phyloP scores from a whole-genome alignment of 176 grass and related monocot species.

The Triticum timopheevii region DNA sequence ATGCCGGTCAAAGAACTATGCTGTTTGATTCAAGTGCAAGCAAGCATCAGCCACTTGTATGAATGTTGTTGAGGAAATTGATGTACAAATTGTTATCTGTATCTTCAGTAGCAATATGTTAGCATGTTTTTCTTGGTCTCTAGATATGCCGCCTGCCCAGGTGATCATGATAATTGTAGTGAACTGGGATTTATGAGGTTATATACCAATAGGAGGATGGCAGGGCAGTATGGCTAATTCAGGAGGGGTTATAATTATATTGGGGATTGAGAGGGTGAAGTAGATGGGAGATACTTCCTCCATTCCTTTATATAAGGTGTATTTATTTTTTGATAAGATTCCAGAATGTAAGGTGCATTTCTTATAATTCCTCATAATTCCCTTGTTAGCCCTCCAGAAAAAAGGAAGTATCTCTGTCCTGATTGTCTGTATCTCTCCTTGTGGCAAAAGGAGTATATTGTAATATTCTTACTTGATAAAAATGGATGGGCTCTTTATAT shows the following conservation, averaged over 20 bases:
- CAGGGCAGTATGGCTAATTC: background rate
- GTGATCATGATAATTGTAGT: slow-evolving; percentile 10
- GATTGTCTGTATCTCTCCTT: too few relatives aligned
- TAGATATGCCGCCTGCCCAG: background rate
- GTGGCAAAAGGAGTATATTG: background rate
- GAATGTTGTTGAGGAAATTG: background rate
- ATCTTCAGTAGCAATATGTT: background rate
- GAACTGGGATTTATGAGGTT: background rate
- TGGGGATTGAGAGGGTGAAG: background rate
- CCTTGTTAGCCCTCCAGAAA: too few relatives aligned
- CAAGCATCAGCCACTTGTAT: background rate
- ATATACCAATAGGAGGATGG: background rate
- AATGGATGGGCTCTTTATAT: background rate
- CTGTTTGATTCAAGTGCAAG: slow-evolving; percentile 15
- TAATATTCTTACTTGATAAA: slow-evolving; percentile 4
- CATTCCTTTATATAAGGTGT: too few relatives aligned
- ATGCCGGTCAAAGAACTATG: background rate
- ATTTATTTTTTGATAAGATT: too few relatives aligned
- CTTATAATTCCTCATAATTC: too few relatives aligned
- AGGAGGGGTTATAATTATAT: background rate
- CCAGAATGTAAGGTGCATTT: too few relatives aligned
- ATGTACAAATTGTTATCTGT: background rate
- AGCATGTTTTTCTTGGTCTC: background rate
- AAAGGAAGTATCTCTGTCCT: too few relatives aligned
- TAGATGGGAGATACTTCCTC: background rate